A percentile compares a stretch with the other conserved stretches of the same genome.
phyloP scores from a whole-genome alignment of 306 rosid genomes.

The Lathyrus tuberosus region DNA sequence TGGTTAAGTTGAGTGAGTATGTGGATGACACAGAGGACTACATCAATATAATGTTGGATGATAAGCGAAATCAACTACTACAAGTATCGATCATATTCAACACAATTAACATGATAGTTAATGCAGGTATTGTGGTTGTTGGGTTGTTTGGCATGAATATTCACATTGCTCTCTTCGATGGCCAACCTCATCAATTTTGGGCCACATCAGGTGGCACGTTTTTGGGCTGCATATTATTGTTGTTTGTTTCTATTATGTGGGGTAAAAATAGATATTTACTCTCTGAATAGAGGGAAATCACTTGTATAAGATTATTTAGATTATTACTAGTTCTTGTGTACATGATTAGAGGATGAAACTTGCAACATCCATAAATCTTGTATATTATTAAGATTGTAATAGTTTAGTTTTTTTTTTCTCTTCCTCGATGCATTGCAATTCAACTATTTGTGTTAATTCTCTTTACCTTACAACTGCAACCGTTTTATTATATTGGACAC shows the following conservation, averaged over 20 bases:
- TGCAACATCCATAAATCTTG: too few relatives aligned
- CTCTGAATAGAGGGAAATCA: not conserved
- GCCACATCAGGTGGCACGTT: slow-evolving; percentile 1
- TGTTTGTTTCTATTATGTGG: slow-evolving; percentile 30
- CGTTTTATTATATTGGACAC: too few relatives aligned
- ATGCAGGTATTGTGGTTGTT: slow-evolving; percentile 40
- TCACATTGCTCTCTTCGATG: slow-evolving; percentile 34
- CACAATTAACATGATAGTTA: slow-evolving; percentile 34
- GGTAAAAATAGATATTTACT: slow-evolving; percentile 41
- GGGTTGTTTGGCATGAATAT: slow-evolving; percentile 53
- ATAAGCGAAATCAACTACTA: slow-evolving; percentile 77
- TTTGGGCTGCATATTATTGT: not conserved
- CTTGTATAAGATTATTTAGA: not conserved
- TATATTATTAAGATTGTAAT: too few relatives aligned
- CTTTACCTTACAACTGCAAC: too few relatives aligned
- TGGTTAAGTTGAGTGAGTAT: slow-evolving; percentile 74
- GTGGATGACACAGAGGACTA: slow-evolving; percentile 85
- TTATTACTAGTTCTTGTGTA: not conserved
- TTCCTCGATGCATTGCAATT: too few relatives aligned
- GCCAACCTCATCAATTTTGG: slow-evolving; percentile 34
- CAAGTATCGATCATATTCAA: slow-evolving; percentile 58
- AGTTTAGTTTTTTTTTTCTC: too few relatives aligned
- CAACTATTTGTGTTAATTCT: too few relatives aligned
- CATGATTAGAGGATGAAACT: not conserved
- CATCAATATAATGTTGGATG: slow-evolving; percentile 90